Evolutionary conservation across 805 yeast species (phyloP), one percentile per base, ranked within the genome.

Genomic region (Komagataella populi): DNA sequence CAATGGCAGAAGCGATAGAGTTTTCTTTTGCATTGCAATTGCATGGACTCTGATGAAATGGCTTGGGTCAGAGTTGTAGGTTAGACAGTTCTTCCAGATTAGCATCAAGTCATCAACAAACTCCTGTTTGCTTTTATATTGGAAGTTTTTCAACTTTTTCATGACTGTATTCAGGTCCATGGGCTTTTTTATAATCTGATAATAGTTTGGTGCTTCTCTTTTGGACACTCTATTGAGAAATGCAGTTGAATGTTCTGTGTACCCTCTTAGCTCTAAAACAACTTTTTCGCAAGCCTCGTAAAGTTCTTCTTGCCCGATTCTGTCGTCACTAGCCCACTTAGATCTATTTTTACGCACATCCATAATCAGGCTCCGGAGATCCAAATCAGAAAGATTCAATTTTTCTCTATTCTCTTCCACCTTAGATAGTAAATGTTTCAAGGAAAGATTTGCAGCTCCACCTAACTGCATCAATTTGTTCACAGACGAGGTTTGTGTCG

Each of bases 231-330:
- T 87, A 67, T 90, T 93, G 57, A 93, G 72, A 61, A 93, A 93
- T 0, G 98, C 96, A 1, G 97, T 89, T 0, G 97, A 89, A 66
- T 93, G 98, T 61, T 93, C 97, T 0, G 99, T 91, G 58, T 84
- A 87, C 6, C 91, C 87, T 61, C 99, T 76, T 36, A 93, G 70
- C 59, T 93, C 98, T 56, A 83, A 70, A 0, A 91, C 90, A 1
- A 93, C 99, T 61, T 89, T 90, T 59, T 93, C 99, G 60, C 97
- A 91, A 0, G 97, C 96, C 59, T 95, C 99, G 61, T 93, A 93
- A 20, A 93, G 74, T 64, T 95, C 99, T 63, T 93, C 99, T 67
- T 93, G 99, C 6, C 99, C 99, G 47, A 93, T 82, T 55, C 86
- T 76, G 53, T 90, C 96, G 62, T 93, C 97, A 53, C 87, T 87